A percentile compares a stretch with the other conserved stretches of the same genome.
Conservation (phyloP, 1,284 basidiomycete species). For the Boletus calvinii region DNA sequence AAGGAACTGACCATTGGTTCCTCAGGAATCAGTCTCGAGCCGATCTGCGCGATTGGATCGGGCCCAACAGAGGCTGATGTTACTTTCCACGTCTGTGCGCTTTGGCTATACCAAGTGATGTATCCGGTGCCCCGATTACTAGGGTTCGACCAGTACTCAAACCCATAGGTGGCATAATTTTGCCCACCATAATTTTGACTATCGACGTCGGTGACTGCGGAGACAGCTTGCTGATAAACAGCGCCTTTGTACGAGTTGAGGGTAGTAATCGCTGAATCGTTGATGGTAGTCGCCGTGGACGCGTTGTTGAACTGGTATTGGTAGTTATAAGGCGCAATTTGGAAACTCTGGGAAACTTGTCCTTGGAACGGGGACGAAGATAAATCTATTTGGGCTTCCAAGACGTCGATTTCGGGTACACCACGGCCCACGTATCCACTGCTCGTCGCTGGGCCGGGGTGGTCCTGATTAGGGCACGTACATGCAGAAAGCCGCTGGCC, state of each 20-base stretch:
- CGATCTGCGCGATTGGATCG: conserved; percentile 54
- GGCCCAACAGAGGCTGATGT: conserved; percentile 58
- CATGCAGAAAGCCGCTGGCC: conserved; percentile 81
- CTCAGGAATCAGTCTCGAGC: conserved; percentile 68
- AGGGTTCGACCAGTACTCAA: conserved; percentile 74
- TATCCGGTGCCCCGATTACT: conserved; percentile 61
- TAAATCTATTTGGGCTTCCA: conserved; percentile 65
- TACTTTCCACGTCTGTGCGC: conserved; percentile 64
- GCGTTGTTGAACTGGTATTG: conserved; percentile 61
- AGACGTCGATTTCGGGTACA: conserved; percentile 84
- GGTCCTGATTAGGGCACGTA: conserved; percentile 78
- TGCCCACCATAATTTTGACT: conserved; percentile 53
- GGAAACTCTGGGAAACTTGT: conserved; percentile 76
- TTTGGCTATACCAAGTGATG: conserved; percentile 71
- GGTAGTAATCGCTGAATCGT: conserved; percentile 49
- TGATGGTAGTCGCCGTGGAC: conserved; percentile 52
- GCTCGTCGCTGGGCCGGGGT: conserved; percentile 67
- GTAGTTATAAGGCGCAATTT: conserved; percentile 79
- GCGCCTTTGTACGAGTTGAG: conserved; percentile 79
- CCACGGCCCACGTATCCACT: conserved; percentile 70
- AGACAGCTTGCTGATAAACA: conserved; percentile 76
- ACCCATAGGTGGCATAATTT: conserved; percentile 59
- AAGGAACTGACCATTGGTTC: conserved; percentile 57
- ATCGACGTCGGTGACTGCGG: conserved; percentile 59
- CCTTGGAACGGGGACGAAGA: conserved; percentile 46